Percentiles rank a stretch among this genome's conserved stretches.
Evolutionary conservation across 768 basidiomycete genomes (phyloP).

Genomic region (Paxillus ammoniavirescens): DNA sequence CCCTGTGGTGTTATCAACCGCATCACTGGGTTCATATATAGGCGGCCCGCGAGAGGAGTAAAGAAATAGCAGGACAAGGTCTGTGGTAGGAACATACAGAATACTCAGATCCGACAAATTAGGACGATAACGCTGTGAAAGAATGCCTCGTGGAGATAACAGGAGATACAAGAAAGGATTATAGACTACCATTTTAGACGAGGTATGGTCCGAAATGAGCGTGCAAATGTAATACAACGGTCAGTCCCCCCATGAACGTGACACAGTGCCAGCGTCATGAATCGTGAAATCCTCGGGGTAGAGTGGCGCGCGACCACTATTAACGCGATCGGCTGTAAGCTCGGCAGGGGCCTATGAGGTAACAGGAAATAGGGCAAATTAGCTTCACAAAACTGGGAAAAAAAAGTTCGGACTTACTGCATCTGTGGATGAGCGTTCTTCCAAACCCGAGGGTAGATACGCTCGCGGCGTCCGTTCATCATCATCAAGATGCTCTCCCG

Average conservation of each 20-base stretch:
- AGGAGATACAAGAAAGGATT: constrained; percentile 23
- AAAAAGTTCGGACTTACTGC: constrained; percentile 14
- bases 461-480: constrained; percentile 3
- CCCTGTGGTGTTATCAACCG: constrained; percentile 11
- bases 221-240: constrained; percentile 19
- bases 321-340: constrained; percentile 6
- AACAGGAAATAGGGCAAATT: constrained; percentile 5
- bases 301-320: constrained; percentile 2
- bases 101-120: constrained; percentile 29
- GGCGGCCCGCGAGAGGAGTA: constrained; percentile 15
- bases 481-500: background rate
- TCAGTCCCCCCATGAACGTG: constrained; percentile 35
- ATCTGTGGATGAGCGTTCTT: constrained; percentile 1
- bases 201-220: constrained; percentile 30
- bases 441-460: background rate
- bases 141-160: constrained; percentile 35
- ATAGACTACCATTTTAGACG: constrained; percentile 16
- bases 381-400: background rate
- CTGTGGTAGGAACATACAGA: constrained; percentile 25
- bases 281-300: constrained; percentile 27
- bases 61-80: constrained; percentile 22
- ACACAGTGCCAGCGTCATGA: constrained; percentile 32
- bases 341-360: constrained; percentile 9
- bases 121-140: constrained; percentile 19
- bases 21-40: constrained; percentile 4